These are phyloP conservation scores for Metschnikowia lochheadii DNA, from an alignment of 805 yeast species.

Conservation along the genomic window DNA sequence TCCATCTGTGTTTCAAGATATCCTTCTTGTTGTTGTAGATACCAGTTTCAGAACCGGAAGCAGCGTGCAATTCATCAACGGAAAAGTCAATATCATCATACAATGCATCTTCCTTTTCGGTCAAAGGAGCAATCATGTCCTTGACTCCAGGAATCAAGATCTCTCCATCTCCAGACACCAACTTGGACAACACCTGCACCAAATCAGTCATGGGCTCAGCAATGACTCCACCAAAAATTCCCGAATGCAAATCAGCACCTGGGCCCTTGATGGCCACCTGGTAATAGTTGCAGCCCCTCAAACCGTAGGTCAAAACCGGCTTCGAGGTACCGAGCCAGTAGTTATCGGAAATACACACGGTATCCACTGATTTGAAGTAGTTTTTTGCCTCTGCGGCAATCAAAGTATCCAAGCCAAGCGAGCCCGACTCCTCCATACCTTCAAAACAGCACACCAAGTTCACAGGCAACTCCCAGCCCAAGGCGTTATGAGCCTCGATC, in stretches of 20 bases:
- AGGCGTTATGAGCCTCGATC: constrained; percentile 82
- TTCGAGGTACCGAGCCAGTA: constrained; percentile 98
- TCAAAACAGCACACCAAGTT: constrained; percentile 91
- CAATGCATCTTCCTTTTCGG: constrained; percentile 69
- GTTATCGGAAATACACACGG: constrained; percentile 94
- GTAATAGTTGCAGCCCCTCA: constrained; percentile 95
- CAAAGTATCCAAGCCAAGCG: constrained; percentile 82
- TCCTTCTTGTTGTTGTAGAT: constrained; percentile 73
- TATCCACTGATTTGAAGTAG: constrained; percentile 86
- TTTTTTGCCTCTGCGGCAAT: constrained; percentile 71
- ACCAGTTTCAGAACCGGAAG: constrained; percentile 84
- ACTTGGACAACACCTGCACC: constrained; percentile 65
- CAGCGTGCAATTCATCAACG: constrained; percentile 78
- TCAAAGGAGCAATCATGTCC: constrained; percentile 94
- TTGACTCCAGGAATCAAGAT: constrained; percentile 83
- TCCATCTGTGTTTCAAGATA: constrained; percentile 97
- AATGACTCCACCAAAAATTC: constrained; percentile 94
- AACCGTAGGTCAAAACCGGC: constrained; percentile 96
- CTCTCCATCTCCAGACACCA: constrained; percentile 79
- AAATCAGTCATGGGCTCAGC: constrained; percentile 98
- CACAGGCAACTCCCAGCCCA: constrained; percentile 87
- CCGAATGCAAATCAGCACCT: constrained; percentile 94
- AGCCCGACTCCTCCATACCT: constrained; percentile 99
- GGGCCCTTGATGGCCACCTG: constrained; percentile 83
- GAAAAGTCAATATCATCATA: constrained; percentile 86